Percentiles rank a stretch among this genome's conserved stretches.
phyloP scores from a whole-genome alignment of 768 basidiomycete genomes.

The Leccinellum albellum region DNA sequence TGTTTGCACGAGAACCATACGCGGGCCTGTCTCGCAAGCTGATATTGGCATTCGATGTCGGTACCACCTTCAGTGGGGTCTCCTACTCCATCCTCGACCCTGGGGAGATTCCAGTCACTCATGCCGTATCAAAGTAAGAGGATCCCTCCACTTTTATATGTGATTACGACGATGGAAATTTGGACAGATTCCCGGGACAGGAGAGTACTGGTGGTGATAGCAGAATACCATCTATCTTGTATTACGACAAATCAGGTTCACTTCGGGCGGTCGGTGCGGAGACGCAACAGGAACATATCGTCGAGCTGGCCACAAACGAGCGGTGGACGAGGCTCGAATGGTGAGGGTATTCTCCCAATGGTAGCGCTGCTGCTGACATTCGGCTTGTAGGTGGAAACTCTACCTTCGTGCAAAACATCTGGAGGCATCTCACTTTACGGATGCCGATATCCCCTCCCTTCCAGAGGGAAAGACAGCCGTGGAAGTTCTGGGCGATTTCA shows the following conservation, averaged over 20 bases:
- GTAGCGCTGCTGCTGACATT: not conserved
- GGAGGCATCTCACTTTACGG: conserved; percentile 19
- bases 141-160: not conserved
- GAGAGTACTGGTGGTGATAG: conserved; percentile 34
- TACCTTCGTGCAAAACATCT: conserved; percentile 32
- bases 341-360: conserved; percentile 12
- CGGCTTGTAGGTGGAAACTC: conserved; percentile 30
- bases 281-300: conserved; percentile 31
- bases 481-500: conserved; percentile 37
- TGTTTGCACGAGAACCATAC: conserved; percentile 32
- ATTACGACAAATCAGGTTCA: conserved; percentile 37
- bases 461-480: conserved; percentile 10
- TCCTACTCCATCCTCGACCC: conserved; percentile 40
- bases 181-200: conserved; percentile 33
- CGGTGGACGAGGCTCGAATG: conserved; percentile 42
- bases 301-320: conserved; percentile 34
- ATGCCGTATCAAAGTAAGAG: conserved; percentile 23
- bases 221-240: conserved; percentile 43
- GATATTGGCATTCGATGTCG: conserved; percentile 29
- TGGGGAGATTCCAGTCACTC: conserved; percentile 20
- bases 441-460: conserved; percentile 15
- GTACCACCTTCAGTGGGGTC: conserved; percentile 37
- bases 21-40: conserved; percentile 31
- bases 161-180: too few species aligned
- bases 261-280: conserved; percentile 42